These are phyloP conservation scores for Stylonectria norvegica DNA, from an alignment of 2,329 filamentous ascomycete genomes.

Conservation along the genomic window DNA sequence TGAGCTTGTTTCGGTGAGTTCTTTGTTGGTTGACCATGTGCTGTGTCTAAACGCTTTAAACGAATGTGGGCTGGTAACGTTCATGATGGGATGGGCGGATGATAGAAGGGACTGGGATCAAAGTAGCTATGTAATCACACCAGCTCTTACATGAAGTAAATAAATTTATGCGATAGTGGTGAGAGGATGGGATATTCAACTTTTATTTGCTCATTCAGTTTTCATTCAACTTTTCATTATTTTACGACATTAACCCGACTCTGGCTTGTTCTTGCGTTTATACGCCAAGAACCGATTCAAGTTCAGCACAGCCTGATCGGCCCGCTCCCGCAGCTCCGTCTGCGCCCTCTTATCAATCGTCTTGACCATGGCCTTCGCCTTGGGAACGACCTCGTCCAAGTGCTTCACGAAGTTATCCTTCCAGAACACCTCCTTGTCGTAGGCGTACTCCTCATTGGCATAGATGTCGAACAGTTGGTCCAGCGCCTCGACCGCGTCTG, in stretches of 20 bases:
- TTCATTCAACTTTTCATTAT: slow-evolving; percentile 6
- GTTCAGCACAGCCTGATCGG: slow-evolving; percentile 61
- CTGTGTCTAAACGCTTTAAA: too few species aligned
- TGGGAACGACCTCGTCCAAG: slow-evolving; percentile 52
- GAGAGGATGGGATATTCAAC: too few species aligned
- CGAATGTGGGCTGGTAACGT: too few species aligned
- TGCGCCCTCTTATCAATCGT: slow-evolving; percentile 57
- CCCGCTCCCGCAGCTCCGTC: slow-evolving; percentile 54
- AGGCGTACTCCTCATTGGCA: slow-evolving; percentile 55
- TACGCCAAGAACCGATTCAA: slow-evolving; percentile 60
- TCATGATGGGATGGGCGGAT: too few species aligned
- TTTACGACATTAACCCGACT: slow-evolving; percentile 10
- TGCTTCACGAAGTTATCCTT: slow-evolving; percentile 56
- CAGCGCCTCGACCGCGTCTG: slow-evolving; percentile 60
- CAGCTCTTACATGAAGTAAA: too few species aligned
- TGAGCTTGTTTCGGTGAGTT: too few species aligned
- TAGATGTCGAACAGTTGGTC: slow-evolving; percentile 68
- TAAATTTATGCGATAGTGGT: too few species aligned
- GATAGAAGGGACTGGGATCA: too few species aligned
- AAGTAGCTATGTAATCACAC: too few species aligned
- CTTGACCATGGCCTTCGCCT: slow-evolving; percentile 56
- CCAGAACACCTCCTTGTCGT: slow-evolving; percentile 64
- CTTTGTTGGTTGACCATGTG: too few species aligned
- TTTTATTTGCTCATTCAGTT: slow-evolving; percentile 5
- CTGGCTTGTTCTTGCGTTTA: slow-evolving; percentile 56